Percentiles rank a stretch among this genome's conserved stretches.
These are phyloP conservation scores for Fusarium pseudoanthophilum DNA, from an alignment of 2,329 filamentous ascomycete species.

Conservation along the genomic window DNA sequence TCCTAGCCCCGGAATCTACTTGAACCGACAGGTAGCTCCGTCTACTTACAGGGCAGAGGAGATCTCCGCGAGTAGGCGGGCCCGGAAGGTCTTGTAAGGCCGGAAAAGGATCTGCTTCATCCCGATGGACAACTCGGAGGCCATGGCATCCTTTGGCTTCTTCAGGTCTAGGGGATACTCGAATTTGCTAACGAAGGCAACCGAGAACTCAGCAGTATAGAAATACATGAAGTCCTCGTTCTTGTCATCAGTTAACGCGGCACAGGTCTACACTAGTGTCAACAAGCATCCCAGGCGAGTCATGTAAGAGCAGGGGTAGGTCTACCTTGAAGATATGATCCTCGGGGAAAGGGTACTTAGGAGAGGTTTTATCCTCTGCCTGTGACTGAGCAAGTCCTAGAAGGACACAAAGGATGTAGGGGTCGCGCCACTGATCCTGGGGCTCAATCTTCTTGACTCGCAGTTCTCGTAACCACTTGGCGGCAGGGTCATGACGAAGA, in stretches of 20 bases:
- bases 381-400: constrained; percentile 41
- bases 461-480: constrained; percentile 19
- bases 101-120: constrained; percentile 23
- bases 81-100: constrained; percentile 31
- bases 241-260: constrained; percentile 29
- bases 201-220: constrained; percentile 30
- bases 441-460: constrained; percentile 37
- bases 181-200: constrained; percentile 39
- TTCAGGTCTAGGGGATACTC: constrained; percentile 31
- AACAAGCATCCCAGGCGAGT: not conserved
- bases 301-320: not conserved
- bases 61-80: constrained; percentile 22
- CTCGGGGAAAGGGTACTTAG: not conserved
- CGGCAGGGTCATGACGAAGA: constrained; percentile 30
- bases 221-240: constrained; percentile 37
- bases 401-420: constrained; percentile 41
- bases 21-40: not conserved
- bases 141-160: not conserved
- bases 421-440: constrained; percentile 33
- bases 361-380: constrained; percentile 10
- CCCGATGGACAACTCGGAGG: constrained; percentile 9
- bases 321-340: constrained; percentile 31
- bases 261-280: constrained; percentile 20
- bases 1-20: not conserved
- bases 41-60: not conserved